Percentiles rank a stretch among this genome's conserved stretches.
Conservation (phyloP, 2,329 filamentous ascomycete species). For the Didymellaceae sp. region DNA sequence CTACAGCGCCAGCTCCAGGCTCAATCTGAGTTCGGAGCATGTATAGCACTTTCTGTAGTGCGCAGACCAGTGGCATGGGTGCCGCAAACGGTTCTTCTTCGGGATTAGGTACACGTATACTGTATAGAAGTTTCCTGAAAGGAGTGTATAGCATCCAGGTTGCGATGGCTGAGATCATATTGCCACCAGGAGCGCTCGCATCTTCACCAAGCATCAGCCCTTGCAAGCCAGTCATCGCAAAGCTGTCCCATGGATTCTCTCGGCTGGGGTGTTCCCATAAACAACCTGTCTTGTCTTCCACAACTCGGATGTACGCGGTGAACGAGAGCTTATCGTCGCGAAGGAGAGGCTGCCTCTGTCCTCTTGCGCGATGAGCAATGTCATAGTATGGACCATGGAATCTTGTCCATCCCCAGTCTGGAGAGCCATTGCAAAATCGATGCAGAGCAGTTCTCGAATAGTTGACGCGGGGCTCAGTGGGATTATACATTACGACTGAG, state of each 20-base stretch:
- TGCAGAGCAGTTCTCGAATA: conserved; percentile 63
- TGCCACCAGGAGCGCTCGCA: conserved; percentile 44
- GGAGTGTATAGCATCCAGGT: conserved; percentile 66
- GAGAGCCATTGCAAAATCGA: conserved; percentile 63
- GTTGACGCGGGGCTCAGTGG: conserved; percentile 65
- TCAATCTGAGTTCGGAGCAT: conserved; percentile 54
- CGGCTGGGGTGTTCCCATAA: conserved; percentile 66
- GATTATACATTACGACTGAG: conserved; percentile 68
- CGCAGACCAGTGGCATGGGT: conserved; percentile 59
- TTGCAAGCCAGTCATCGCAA: conserved; percentile 64
- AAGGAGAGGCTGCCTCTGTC: conserved; percentile 64
- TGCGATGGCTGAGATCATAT: conserved; percentile 61
- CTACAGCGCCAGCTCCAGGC: conserved; percentile 42
- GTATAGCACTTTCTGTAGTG: conserved; percentile 60
- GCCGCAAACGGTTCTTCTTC: conserved; percentile 53
- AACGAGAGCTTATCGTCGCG: conserved; percentile 67
- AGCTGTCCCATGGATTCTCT: conserved; percentile 63
- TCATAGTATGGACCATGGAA: conserved; percentile 66
- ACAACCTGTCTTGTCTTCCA: conserved; percentile 66
- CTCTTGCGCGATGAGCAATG: conserved; percentile 63
- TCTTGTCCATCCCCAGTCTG: conserved; percentile 70
- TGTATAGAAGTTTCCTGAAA: conserved; percentile 63
- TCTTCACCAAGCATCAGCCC: conserved; percentile 50
- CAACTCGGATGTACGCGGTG: conserved; percentile 65
- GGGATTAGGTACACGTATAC: conserved; percentile 55